Evolutionary conservation across 306 rosid species (phyloP).

Genomic region (Amphicarpaea edgeworthii): DNA sequence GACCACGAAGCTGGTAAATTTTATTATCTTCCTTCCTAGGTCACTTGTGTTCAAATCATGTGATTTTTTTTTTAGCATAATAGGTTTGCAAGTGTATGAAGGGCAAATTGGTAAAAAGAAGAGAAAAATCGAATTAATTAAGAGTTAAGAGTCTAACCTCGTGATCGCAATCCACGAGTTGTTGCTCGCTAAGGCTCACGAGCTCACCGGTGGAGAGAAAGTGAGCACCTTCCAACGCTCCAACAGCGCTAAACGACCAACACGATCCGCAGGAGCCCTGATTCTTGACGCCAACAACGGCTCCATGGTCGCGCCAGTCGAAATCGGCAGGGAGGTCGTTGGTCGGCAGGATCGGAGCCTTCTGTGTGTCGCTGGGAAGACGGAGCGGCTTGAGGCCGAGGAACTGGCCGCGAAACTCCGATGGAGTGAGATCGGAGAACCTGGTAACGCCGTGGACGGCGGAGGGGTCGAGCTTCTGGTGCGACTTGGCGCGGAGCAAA

Average conservation of each 20-base stretch:
- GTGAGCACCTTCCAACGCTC: constrained; percentile 90
- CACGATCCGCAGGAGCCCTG: constrained; percentile 90
- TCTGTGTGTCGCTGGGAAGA: constrained; percentile 63
- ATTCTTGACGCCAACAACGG: constrained; percentile 72
- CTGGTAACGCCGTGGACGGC: constrained; percentile 84
- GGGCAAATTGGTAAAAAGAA: background rate
- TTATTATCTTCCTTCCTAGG: background rate
- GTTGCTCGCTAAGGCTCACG: constrained; percentile 80
- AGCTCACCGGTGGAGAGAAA: constrained; percentile 71
- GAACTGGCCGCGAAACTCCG: constrained; percentile 65
- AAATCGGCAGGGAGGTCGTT: constrained; percentile 72
- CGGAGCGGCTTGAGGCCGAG: constrained; percentile 77
- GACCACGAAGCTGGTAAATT: background rate
- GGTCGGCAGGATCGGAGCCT: constrained; percentile 85
- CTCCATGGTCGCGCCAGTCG: constrained; percentile 89
- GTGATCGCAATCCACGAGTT: constrained; percentile 91
- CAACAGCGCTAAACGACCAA: constrained; percentile 83
- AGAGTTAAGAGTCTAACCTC: constrained; percentile 64
- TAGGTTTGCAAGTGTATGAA: background rate
- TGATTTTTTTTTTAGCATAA: too few species aligned
- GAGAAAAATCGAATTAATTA: too few species aligned
- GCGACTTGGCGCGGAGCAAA: constrained; percentile 66
- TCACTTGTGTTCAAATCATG: background rate
- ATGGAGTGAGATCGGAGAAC: constrained; percentile 85
- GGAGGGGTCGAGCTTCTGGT: constrained; percentile 74